Evolutionary conservation across 2,329 filamentous ascomycete genomes (phyloP), one percentile per base, ranked within the genome.

Genomic region (Cladosporium sp.): DNA sequence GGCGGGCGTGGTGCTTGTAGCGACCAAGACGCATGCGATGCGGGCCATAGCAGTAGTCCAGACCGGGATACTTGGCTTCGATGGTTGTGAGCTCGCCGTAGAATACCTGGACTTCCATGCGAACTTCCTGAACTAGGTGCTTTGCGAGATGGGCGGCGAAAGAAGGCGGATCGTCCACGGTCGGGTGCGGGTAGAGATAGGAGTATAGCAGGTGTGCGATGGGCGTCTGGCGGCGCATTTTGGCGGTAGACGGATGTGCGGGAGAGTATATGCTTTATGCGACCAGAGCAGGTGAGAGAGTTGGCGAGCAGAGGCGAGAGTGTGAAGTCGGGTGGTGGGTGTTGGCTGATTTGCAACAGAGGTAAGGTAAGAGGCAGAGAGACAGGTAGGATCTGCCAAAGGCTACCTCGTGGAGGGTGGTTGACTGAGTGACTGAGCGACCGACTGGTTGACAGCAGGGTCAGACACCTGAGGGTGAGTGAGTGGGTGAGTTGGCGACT

Each of bases 1-100:
- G 78, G 51, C 83, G 79, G 54, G 82, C 78, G 67, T 92, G 86
- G 80, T 87, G 88, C 13, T 78, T 79, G 75, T 85, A 91, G 53
- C 86, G 83, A 59, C 82, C 79, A 7, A 92, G 80, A n/a, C 87
- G 84, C 66, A 86, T 83, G 56, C 86, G 84, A 68, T 92, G 86
- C 7, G 84, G 85, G 19, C 70, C 73, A 63, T 87, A 76, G 53
- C 78, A 82, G 72, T 92, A 92, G 73, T 92, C 86, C 50, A 92
- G 79, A 25, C 86, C 86, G 0, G 86, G 86, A 58, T 91, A 91
- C 60, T 88, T 87, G 57, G 86, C 86, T 72, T 92, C 86, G 58
- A 85, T 80, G 20, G 84, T 88, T 63, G 88, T 83, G 57, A 91
- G 79, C 62, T 87, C 84, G 58, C 86, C 86, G 68, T 88, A 91